Percentiles rank a stretch among this genome's conserved stretches.
phyloP scores from a whole-genome alignment of 768 basidiomycete genomes.

The Heimioporus sp. region DNA sequence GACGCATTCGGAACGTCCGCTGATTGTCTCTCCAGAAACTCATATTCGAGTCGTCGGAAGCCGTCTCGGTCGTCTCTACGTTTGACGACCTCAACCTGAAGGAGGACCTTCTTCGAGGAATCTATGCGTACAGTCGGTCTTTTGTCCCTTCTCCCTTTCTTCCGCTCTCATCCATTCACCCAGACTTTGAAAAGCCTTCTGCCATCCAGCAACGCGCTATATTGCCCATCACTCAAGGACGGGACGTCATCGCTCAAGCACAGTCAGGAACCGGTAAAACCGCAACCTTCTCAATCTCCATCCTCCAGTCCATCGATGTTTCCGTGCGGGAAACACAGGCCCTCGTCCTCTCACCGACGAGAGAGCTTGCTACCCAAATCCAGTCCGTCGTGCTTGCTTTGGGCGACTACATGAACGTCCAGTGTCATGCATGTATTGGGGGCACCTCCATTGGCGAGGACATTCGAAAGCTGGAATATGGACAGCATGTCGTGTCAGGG shows the following conservation, averaged over 20 bases:
- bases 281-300: constrained; percentile 96
- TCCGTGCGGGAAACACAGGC: constrained; percentile 94
- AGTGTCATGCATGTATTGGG: constrained; percentile 98
- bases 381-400: constrained; percentile 95
- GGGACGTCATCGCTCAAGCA: constrained; percentile 98
- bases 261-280: constrained; percentile 99
- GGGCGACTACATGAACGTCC: constrained; percentile 99
- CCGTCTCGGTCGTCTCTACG: constrained; percentile 83
- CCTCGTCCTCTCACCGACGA: constrained; percentile 95
- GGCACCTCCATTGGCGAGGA: constrained; percentile 97
- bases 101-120: constrained; percentile 92
- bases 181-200: constrained; percentile 97
- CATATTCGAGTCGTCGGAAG: constrained; percentile 93
- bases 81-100: constrained; percentile 91
- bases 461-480: constrained; percentile 94
- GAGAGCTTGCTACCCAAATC: constrained; percentile 98
- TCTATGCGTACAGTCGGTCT: constrained; percentile 92
- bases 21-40: constrained; percentile 59
- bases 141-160: background rate
- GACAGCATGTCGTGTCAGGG: constrained; percentile 95
- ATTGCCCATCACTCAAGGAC: constrained; percentile 90
- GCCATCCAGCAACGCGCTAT: constrained; percentile 99
- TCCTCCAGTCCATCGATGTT: constrained; percentile 96
- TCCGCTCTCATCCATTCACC: constrained; percentile 1
- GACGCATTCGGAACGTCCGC: constrained; percentile 5